phyloP scores from a whole-genome alignment of 2,329 filamentous ascomycete genomes.

The Endothia cerciana region DNA sequence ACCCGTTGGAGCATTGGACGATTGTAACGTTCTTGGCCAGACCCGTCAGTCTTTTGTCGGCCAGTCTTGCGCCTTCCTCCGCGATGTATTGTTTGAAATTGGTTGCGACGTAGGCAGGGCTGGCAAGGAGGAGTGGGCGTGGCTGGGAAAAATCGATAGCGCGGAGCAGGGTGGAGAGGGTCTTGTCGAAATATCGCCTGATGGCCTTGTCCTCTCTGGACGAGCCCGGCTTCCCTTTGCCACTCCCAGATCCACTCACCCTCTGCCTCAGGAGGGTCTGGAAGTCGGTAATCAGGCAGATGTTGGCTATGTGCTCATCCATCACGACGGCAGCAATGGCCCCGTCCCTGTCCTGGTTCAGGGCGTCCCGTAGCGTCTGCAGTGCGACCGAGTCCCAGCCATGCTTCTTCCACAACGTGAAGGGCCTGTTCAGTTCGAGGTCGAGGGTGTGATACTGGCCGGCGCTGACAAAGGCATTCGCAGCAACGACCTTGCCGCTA shows the following conservation, averaged over 20 bases:
- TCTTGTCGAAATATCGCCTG: constrained; percentile 77
- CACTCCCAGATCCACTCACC: constrained; percentile 68
- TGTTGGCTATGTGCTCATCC: constrained; percentile 84
- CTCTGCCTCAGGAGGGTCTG: constrained; percentile 75
- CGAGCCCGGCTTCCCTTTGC: constrained; percentile 67
- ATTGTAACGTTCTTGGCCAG: constrained; percentile 69
- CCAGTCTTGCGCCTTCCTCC: constrained; percentile 59
- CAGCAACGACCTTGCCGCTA: constrained; percentile 56
- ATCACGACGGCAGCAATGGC: constrained; percentile 90
- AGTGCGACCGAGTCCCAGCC: constrained; percentile 92
- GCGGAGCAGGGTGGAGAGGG: constrained; percentile 73
- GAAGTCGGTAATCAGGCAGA: constrained; percentile 80
- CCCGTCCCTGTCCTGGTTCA: constrained; percentile 77
- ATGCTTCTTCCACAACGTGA: constrained; percentile 81
- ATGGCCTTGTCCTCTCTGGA: constrained; percentile 72
- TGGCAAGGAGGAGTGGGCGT: constrained; percentile 80
- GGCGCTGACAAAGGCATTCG: constrained; percentile 56
- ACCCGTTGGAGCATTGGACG: constrained; percentile 82
- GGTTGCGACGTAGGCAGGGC: constrained; percentile 83
- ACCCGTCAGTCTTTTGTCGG: constrained; percentile 70
- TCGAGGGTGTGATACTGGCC: constrained; percentile 69
- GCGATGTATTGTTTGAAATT: constrained; percentile 77
- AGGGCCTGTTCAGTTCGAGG: constrained; percentile 84
- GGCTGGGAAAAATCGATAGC: constrained; percentile 75
- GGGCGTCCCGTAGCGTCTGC: constrained; percentile 76